Base-by-base conservation (phyloP, 352 stramenopile species). In the Globisporangium okanoganense region DNA sequence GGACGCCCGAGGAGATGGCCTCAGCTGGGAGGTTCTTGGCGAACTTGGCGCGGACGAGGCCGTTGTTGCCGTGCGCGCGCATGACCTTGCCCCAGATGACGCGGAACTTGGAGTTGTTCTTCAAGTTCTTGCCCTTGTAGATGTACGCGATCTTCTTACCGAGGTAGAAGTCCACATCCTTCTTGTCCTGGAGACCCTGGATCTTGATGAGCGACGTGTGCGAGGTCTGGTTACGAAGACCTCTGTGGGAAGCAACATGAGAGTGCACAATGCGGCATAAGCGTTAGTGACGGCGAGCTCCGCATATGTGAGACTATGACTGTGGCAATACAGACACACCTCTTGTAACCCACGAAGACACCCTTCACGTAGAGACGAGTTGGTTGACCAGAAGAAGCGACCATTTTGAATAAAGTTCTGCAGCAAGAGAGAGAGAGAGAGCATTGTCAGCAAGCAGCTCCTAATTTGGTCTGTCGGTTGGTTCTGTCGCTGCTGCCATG, bases 61-160 rank as follows among this genome's bases (percentile, higher is more conserved):
- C 98, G 80, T 99, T 99, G 80, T 91, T 98, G 76, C 98, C 98
- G 79, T 99, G 98, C 55, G 92, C 81, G 59, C 97, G 91, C 71
- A 79, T 96, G 48, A 99, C 96, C 79, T 98, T 99, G 75, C 98
- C 98, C 97, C 98, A 99, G 68, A 99, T 98, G 63, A 99, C 96
- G 71, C 97, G 92, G 89, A 98, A 99, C 82, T 99, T 99, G 61
- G 92, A 94, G 79, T 91, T 94, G 75, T 97, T 97, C 95, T 95
- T 97, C 61, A 94, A 71, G 60, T 79, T 82, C 80, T 95, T 94
- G 78, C 78, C 88, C 93, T 99, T 99, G 92, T 99, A 99, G 75
- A 99, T 99, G 91, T 99, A 99, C 43, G 97, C 98, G 69, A 99
- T 93, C 70, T 97, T 97, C 95, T 99, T 99, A 73, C 98, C 98